phyloP scores from a whole-genome alignment of 2,329 filamentous ascomycete species.

The Helotiales sp. region DNA sequence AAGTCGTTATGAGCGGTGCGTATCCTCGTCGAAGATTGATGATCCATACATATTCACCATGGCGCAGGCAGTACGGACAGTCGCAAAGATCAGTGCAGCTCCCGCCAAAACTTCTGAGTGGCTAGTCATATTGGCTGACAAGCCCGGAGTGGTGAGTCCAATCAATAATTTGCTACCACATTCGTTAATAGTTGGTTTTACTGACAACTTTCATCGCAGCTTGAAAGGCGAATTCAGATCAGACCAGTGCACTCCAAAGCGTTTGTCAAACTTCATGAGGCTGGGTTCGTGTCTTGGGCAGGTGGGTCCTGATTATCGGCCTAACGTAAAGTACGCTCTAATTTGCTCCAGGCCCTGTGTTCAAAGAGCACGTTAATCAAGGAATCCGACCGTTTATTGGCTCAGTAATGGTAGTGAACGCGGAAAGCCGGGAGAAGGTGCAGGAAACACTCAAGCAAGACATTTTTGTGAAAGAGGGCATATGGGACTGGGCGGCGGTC shows the following conservation, averaged over 20 bases:
- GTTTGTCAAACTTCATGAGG: slow-evolving; percentile 11
- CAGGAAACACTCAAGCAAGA: slow-evolving; percentile 3
- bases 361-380: slow-evolving; percentile 8
- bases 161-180: no score
- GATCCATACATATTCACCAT: neutral
- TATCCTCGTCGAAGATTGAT: neutral
- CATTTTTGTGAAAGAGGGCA: slow-evolving; percentile 6
- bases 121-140: slow-evolving; percentile 10
- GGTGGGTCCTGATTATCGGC: neutral
- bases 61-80: neutral
- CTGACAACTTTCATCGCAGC: neutral
- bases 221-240: slow-evolving; percentile 12
- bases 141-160: slow-evolving; percentile 7
- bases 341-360: neutral
- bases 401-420: slow-evolving; percentile 10
- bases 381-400: slow-evolving; percentile 6
- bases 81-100: neutral
- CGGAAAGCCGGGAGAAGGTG: slow-evolving; percentile 7
- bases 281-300: slow-evolving; percentile 7
- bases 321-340: no score
- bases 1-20: neutral
- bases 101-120: neutral
- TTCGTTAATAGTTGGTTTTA: neutral
- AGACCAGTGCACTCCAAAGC: slow-evolving; percentile 10
- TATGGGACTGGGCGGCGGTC: slow-evolving; percentile 7